A percentile compares a stretch with the other conserved stretches of the same genome.
These are phyloP conservation scores for Gracilaria domingensis DNA, from an alignment of 23 red algal species.

Conservation along the genomic window DNA sequence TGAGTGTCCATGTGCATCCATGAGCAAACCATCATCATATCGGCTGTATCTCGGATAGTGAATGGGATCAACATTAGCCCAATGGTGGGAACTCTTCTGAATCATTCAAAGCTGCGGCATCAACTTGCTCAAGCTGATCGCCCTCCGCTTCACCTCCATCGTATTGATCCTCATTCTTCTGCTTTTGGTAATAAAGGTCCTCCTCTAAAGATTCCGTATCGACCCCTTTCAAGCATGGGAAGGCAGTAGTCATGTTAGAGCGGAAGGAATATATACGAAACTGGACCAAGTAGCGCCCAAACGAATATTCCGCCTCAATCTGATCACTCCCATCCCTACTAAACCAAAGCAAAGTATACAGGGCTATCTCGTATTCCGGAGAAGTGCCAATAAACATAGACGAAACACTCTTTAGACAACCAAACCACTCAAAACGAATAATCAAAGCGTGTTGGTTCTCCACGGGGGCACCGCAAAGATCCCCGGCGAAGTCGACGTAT, in stretches of 20 bases:
- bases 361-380: conserved; percentile 82
- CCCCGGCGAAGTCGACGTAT: conserved; percentile 52
- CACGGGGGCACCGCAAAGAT: conserved; percentile 16
- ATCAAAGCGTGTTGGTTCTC: conserved; percentile 59
- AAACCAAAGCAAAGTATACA: conserved; percentile 69
- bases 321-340: background rate
- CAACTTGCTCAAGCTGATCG: conserved; percentile 11
- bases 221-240: background rate
- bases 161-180: background rate
- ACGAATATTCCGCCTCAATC: background rate
- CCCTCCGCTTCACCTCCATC: background rate
- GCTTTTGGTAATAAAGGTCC: background rate
- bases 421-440: conserved; percentile 69
- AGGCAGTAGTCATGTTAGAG: background rate
- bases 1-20: too few relatives aligned
- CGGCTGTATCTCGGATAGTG: background rate
- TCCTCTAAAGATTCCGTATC: background rate
- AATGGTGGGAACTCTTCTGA: conserved; percentile 18
- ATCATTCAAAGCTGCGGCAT: background rate
- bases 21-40: too few relatives aligned
- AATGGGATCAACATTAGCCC: background rate
- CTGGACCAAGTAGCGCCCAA: background rate
- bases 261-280: background rate
- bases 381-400: conserved; percentile 73
- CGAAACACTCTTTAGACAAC: conserved; percentile 31